Base-by-base conservation (phyloP, 2,329 filamentous ascomycete genomes). In the Golovinomyces cichoracearum region DNA sequence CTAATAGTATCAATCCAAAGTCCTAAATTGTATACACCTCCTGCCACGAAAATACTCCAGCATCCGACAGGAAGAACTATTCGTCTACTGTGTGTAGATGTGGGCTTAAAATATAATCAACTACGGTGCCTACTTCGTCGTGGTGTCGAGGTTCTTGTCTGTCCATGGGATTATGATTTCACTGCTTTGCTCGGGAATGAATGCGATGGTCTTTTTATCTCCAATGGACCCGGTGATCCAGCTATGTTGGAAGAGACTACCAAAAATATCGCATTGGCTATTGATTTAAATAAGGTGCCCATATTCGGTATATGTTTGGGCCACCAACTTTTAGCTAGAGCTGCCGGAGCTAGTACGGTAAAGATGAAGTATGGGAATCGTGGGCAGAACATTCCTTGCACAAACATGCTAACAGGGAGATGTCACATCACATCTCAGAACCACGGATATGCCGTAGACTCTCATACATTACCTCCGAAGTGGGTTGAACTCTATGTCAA, bases 311-410 rank as follows among this genome's bases (percentile, higher is more conserved):
- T 95, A 61, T 95, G 88, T 68, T 67, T 95, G 57, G 88, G 88
- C 50, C 88, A 95, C 63, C 88, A 95, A 66, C 72, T 95, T 56
- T 76, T 95, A 48, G 85, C 88, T 48, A 75, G 85, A 57, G 85
- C 88, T 50, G 77, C 85, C 27, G 88, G 88, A 49, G 88, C 86
- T 44, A 71, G 71, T 44, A 95, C 90, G 0, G 65, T 73, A 59
- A 98, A 98, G 72, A 93, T 98, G 84, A 95, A 95, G 72, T 98
- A 94, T 60, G 90, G 90, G 68, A 98, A 98, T 68, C 83, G 90
- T 60, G 90, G 88, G 40, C 84, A 93, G 70, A 98, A 98, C 67
- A 95, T 98, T 60, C 90, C 90, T 41, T 94, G 86, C 70, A 95
- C 88, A 10, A 94, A 82, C 66, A 74, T 93, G 73, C 70, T 95